Conservation (phyloP, 2,329 filamentous ascomycete species). For the Remersonia thermophila region DNA sequence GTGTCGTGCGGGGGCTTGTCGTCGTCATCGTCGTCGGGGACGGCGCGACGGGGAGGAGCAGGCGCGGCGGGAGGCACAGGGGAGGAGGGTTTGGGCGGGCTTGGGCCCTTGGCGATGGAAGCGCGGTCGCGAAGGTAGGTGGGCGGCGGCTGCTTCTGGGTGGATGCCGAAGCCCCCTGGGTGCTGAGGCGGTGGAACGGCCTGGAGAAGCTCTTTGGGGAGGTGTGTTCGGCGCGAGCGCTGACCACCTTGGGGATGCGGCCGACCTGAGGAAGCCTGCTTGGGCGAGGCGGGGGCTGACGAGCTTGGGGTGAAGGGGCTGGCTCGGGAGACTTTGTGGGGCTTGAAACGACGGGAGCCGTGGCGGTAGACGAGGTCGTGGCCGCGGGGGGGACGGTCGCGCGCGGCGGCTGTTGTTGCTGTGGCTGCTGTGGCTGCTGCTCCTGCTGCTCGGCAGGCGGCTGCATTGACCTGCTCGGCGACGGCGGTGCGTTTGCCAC, state of each 20-base stretch:
- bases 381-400: conserved; percentile 2
- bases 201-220: conserved; percentile 72
- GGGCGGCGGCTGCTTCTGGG: no score
- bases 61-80: conserved; percentile 22
- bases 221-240: conserved; percentile 51
- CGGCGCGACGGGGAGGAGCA: no score
- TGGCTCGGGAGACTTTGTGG: background rate
- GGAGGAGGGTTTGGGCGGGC: conserved; percentile 28
- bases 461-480: background rate
- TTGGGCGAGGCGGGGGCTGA: conserved; percentile 30
- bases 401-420: background rate
- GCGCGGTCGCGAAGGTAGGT: no score
- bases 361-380: conserved; percentile 4
- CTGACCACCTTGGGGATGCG: conserved; percentile 75
- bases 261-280: conserved; percentile 67
- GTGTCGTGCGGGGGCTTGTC: conserved; percentile 24
- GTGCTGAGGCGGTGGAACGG: conserved; percentile 55
- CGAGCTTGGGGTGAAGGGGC: conserved; percentile 1
- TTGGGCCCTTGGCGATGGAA: conserved; percentile 35
- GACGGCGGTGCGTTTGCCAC: conserved; percentile 1
- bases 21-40: conserved; percentile 17
- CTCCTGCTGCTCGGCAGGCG: background rate
- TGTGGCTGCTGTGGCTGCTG: background rate
- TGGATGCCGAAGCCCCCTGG: conserved; percentile 22
- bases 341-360: background rate